Evolutionary conservation across 2,329 filamentous ascomycete genomes (phyloP).

Genomic region (Fusarium sambucinum): DNA sequence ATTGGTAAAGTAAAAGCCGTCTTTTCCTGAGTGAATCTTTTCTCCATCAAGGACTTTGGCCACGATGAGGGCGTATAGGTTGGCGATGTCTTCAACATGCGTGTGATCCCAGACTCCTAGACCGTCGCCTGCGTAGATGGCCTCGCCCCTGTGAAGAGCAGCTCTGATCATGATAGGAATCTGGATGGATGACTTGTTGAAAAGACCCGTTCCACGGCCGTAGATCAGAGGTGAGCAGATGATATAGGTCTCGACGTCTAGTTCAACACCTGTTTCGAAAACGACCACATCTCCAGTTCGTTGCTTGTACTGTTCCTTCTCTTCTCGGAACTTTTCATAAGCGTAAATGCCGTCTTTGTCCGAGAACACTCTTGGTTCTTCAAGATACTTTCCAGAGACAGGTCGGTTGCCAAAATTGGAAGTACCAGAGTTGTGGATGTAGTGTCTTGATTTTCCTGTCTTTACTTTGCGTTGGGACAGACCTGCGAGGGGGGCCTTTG

Average conservation of each 20-base stretch:
- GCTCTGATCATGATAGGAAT: constrained; percentile 5
- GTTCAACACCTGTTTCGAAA: constrained; percentile 6
- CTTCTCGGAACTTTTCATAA: constrained; percentile 14
- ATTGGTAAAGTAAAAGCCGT: constrained; percentile 10
- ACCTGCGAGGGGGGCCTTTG: background rate
- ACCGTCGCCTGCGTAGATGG: constrained; percentile 4
- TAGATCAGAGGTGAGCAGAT: constrained; percentile 18
- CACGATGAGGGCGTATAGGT: background rate
- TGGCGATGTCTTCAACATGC: constrained; percentile 8
- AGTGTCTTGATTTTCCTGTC: background rate
- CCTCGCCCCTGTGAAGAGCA: background rate
- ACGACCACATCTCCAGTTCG: constrained; percentile 8
- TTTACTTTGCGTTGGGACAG: background rate
- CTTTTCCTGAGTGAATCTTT: background rate
- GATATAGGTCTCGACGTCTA: constrained; percentile 6
- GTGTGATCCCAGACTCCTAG: constrained; percentile 3
- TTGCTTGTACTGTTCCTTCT: background rate
- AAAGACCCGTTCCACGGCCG: constrained; percentile 6
- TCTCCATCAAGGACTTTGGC: background rate
- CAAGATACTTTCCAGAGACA: background rate
- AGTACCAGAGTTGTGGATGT: constrained; percentile 19
- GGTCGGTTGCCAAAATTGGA: constrained; percentile 12
- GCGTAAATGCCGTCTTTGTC: constrained; percentile 10
- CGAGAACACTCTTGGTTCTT: background rate
- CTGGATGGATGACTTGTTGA: constrained; percentile 17